Evolutionary conservation across 192 early-diverging fungal genomes (phyloP), one percentile per base, ranked within the genome.

Genomic region (Rhizoclosmatium sp.): DNA sequence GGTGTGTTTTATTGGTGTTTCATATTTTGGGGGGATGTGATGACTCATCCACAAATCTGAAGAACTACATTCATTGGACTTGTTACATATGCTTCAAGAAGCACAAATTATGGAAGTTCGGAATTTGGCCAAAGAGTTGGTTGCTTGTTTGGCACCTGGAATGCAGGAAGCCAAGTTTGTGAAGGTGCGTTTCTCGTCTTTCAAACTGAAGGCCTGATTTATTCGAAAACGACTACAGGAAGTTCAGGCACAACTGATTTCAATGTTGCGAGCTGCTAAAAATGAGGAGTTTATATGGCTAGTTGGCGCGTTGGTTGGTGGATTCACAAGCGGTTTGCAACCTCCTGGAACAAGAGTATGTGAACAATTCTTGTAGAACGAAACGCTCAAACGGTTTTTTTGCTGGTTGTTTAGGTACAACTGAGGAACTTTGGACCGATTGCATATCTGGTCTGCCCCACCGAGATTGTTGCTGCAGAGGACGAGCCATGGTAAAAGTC

Each of bases 141-240:
- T 64, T 14, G 12, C 16, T 10, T 44, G 4, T 9, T 45, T 75
- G 10, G 23, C 73, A 42, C 73, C 67, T 69, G 58, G 19, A 59
- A 19, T 75, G 40, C 61, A 75, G 12, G 73, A 75, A 4, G 73
- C 73, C 58, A 45, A 19, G 9, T 75, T 75, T 47, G 73, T 75
- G 4, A 75, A 75, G 60, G 73, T 75, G 10, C 21, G 56, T 4
- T 12, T 21, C 45, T 60, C 40, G 16, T 23, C 7, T 59, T 73
- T 21, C 58, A 51, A 59, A 3, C n/a, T 65, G 31, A 31, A 31
- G 31, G 31, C 31, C 31, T 31, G 31, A 31, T 31, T 31, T 31
- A 31, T 31, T 31, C 31, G 31, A 31, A 31, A 31, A 31, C 31
- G 31, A 19, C 46, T 10, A 19, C 45, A 75, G 73, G 73, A 75